Base-by-base conservation (phyloP, 1,284 basidiomycete species). In the Apiotrichum montevideense region DNA sequence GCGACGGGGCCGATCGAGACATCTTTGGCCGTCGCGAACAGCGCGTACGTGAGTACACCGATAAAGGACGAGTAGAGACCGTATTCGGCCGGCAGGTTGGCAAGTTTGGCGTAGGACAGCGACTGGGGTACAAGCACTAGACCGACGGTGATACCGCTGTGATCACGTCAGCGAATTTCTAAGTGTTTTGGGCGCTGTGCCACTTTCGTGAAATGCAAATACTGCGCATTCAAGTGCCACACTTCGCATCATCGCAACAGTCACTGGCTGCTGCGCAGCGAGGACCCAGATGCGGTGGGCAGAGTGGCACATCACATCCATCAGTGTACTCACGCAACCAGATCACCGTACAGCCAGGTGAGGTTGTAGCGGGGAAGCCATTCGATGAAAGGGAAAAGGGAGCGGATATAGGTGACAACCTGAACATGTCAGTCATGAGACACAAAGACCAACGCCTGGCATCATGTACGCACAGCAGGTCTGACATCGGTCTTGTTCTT, bases 41-140 rank as follows among this genome's bases (percentile, higher is more conserved):
- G 64, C 47, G 68, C 68, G 59, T 69, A 70, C 54, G 66, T 63
- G 52, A 72, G 47, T 45, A 69, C 63, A 88, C 87, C 94, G 66
- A 96, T 85, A 71, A 98, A 98, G 2, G 92, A 93, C 3, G 92
- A 94, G 76, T 98, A 98, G 8, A 98, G 82, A 64, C 96, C 96
- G 71, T 91, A 98, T 77, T 98, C 83, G 3, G 88, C 78, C 1
- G 85, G 80, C 10, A 98, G 84, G 0, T 85, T 86, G 1, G 95
- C 95, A 62, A 98, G 83, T 82, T 91, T 78, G 60, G 75, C 77
- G 64, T 83, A 83, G 4, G 80, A 80, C 67, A 82, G 77, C 7
- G 74, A 76, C 61, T 96, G 92, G 0, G 92, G 92, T 8, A 95
- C 90, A 33, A 93, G 79, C 6, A 96, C 92, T 65, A 93, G 85